Conservation (phyloP, 1,284 basidiomycete genomes). For the Ustilago xerochloae region DNA sequence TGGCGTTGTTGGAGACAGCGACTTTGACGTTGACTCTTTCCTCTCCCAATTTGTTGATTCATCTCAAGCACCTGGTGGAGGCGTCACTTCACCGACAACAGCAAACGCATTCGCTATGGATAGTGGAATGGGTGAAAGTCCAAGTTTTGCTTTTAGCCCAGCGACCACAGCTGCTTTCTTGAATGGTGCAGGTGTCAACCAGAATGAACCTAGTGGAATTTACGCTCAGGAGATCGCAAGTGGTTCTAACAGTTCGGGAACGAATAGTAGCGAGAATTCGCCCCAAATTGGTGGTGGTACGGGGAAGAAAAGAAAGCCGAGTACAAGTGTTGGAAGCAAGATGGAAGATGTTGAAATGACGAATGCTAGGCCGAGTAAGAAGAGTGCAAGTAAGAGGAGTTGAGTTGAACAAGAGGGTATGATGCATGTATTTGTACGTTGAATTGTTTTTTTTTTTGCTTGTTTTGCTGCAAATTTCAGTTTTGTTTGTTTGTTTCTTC, state of each 20-base stretch:
- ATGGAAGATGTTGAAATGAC: conserved; percentile 20
- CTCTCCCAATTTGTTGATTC: conserved; percentile 58
- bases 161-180: conserved; percentile 47
- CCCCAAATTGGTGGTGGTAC: neutral
- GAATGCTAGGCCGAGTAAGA: conserved; percentile 26
- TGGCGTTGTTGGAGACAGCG: conserved; percentile 29
- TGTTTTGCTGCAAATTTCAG: neutral
- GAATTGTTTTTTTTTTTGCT: neutral
- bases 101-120: neutral
- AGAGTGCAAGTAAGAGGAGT: conserved; percentile 11
- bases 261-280: neutral
- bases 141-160: conserved; percentile 42
- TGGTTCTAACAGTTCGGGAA: conserved; percentile 7
- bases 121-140: conserved; percentile 14
- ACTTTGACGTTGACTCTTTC: conserved; percentile 63
- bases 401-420: too few species aligned
- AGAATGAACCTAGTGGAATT: conserved; percentile 4
- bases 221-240: conserved; percentile 17
- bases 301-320: conserved; percentile 45
- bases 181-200: conserved; percentile 17
- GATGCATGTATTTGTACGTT: conserved; percentile 21
- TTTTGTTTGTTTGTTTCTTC: neutral
- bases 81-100: conserved; percentile 24
- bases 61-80: conserved; percentile 43
- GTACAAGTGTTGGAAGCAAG: neutral